A percentile compares a stretch with the other conserved stretches of the same genome.
Conservation (phyloP, 2,329 filamentous ascomycete species). For the Tolypocladium endophyticum region DNA sequence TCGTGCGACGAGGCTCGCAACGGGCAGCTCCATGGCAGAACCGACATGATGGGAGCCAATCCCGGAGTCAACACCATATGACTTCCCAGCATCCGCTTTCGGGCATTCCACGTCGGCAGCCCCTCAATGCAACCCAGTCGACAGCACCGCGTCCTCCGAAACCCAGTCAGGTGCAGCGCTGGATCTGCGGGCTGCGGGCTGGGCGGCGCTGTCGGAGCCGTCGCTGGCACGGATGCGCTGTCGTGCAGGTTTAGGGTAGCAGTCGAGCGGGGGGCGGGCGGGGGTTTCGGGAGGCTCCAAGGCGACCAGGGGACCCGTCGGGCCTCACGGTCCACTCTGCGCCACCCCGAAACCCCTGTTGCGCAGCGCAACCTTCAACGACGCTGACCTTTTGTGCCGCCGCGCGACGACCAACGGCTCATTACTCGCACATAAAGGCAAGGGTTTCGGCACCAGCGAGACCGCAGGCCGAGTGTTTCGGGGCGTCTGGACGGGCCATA, state of each 20-base stretch:
- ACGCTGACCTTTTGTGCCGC: not conserved
- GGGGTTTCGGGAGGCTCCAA: not conserved
- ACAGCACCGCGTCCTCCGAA: not conserved
- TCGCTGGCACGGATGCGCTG: not conserved
- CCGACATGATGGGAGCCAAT: not conserved
- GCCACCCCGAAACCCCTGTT: slow-evolving; percentile 5
- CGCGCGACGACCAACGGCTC: not conserved
- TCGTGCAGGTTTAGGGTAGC: not conserved
- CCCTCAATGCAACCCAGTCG: not conserved
- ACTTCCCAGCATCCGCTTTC: not conserved
- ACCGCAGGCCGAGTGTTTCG: not conserved
- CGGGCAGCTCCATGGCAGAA: not conserved
- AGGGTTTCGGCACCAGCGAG: not conserved
- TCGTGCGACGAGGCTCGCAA: too few species aligned
- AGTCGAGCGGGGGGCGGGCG: not conserved
- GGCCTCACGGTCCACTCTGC: not conserved
- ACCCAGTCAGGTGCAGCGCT: not conserved
- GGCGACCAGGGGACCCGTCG: not conserved
- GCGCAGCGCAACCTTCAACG: not conserved
- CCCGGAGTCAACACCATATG: not conserved
- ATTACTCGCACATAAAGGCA: not conserved
- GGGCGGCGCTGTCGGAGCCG: not conserved
- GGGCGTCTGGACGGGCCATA: not conserved
- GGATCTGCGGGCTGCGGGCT: not conserved
- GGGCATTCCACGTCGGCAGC: not conserved